phyloP scores from a whole-genome alignment of 2,329 filamentous ascomycete genomes.

The Hirsutella rhossiliensis region DNA sequence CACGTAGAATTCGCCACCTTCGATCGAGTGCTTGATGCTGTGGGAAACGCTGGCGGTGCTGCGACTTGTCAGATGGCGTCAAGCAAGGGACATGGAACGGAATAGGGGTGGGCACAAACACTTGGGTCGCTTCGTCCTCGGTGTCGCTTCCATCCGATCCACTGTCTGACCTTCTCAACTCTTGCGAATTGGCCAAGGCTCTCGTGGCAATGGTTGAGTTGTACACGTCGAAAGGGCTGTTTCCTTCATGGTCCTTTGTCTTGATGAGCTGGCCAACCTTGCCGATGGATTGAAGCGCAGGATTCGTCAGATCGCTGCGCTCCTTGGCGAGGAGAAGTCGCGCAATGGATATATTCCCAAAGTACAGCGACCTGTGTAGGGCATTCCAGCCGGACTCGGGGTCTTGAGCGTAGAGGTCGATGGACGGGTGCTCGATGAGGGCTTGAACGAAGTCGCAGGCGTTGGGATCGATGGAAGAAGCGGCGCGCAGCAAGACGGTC shows the following conservation, averaged over 20 bases:
- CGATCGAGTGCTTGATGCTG: slow-evolving; percentile 8
- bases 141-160: slow-evolving; percentile 45
- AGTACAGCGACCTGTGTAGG: slow-evolving; percentile 80
- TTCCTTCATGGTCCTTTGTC: slow-evolving; percentile 89
- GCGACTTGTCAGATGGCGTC: slow-evolving; percentile 3
- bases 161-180: slow-evolving; percentile 35
- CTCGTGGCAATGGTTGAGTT: slow-evolving; percentile 73
- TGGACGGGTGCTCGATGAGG: slow-evolving; percentile 67
- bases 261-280: slow-evolving; percentile 72
- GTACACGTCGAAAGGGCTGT: slow-evolving; percentile 89
- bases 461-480: slow-evolving; percentile 58
- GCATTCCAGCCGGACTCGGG: slow-evolving; percentile 92
- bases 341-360: slow-evolving; percentile 79
- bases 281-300: slow-evolving; percentile 45
- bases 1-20: slow-evolving; percentile 77
- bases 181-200: slow-evolving; percentile 41
- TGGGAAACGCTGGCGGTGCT: slow-evolving; percentile 10
- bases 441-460: slow-evolving; percentile 66
- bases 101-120: slow-evolving; percentile 13
- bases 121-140: slow-evolving; percentile 11
- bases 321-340: slow-evolving; percentile 72
- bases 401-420: slow-evolving; percentile 82
- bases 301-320: slow-evolving; percentile 47
- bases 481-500: slow-evolving; percentile 74
- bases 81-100: too few relatives aligned